phyloP scores from a whole-genome alignment of 768 basidiomycete genomes.

The Neoboletus brunneissimus region DNA sequence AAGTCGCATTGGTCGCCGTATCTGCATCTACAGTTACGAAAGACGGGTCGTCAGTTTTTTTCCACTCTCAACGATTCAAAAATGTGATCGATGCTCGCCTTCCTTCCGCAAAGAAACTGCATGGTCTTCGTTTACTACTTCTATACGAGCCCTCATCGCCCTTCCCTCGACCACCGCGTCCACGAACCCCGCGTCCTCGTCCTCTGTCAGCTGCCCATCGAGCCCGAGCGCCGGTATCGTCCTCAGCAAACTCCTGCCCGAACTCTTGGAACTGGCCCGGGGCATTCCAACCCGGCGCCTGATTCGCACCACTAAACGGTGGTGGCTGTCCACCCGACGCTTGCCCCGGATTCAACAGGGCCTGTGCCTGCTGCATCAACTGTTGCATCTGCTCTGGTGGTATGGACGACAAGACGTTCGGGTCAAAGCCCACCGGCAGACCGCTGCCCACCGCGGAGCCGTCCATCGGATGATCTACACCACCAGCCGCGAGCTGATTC shows the following conservation, averaged over 20 bases:
- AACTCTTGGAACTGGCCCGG: conserved; percentile 43
- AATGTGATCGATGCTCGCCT: conserved; percentile 72
- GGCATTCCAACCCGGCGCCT: conserved; percentile 36
- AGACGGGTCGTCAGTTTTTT: conserved; percentile 36
- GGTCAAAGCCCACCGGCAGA: conserved; percentile 41
- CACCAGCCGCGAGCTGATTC: conserved; percentile 54
- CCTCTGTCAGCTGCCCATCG: conserved; percentile 48
- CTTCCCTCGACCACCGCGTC: conserved; percentile 55
- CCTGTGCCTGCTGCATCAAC: conserved; percentile 48
- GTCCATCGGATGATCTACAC: conserved; percentile 40
- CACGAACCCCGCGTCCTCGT: conserved; percentile 54
- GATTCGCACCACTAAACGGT: conserved; percentile 39
- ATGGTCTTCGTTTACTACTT: conserved; percentile 84
- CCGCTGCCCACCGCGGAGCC: conserved; percentile 32
- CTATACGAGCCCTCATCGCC: conserved; percentile 62
- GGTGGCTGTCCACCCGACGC: conserved; percentile 28
- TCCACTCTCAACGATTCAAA: conserved; percentile 18
- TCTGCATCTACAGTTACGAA: conserved; percentile 72
- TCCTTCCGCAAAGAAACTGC: conserved; percentile 89
- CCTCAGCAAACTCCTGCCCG: conserved; percentile 47
- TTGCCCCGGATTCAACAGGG: conserved; percentile 30
- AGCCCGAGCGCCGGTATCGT: conserved; percentile 41
- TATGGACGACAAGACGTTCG: conserved; percentile 40
- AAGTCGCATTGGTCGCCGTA: conserved; percentile 88
- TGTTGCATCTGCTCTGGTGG: conserved; percentile 63